Percentiles rank a stretch among this genome's conserved stretches.
Evolutionary conservation across 2,329 filamentous ascomycete species (phyloP).

Genomic region (Neopestalotiopsis clavispora): DNA sequence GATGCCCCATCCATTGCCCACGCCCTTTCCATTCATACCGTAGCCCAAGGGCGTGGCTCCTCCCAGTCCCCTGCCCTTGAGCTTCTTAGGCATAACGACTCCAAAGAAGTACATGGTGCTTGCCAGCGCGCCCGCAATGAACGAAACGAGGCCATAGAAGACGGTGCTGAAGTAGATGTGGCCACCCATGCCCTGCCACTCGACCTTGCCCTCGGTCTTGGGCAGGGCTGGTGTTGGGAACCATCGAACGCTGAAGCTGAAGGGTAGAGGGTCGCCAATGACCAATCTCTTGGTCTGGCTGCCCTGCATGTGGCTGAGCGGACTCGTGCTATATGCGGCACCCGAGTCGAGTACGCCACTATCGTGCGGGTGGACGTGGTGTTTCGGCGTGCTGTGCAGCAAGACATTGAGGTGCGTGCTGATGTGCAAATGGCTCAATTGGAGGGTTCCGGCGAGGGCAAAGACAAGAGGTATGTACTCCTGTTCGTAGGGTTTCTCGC

Average conservation of each 20-base stretch:
- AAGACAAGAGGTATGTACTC: conserved; percentile 86
- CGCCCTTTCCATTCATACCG: conserved; percentile 50
- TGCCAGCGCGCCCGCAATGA: conserved; percentile 58
- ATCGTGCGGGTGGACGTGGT: conserved; percentile 66
- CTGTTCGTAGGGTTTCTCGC: conserved; percentile 52
- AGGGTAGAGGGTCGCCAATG: conserved; percentile 82
- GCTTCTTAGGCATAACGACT: conserved; percentile 58
- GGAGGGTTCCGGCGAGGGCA: conserved; percentile 85
- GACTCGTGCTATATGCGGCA: conserved; percentile 83
- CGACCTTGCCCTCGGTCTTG: conserved; percentile 66
- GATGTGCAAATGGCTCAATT: conserved; percentile 88
- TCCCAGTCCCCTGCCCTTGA: conserved; percentile 56
- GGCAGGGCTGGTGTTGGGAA: conserved; percentile 77
- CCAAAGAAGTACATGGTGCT: conserved; percentile 66
- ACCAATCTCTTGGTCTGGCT: conserved; percentile 69
- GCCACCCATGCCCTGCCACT: conserved; percentile 69
- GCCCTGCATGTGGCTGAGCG: conserved; percentile 64
- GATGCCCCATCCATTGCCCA: conserved; percentile 66
- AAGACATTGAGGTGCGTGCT: conserved; percentile 89
- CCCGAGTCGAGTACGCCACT: conserved; percentile 86
- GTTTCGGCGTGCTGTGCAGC: conserved; percentile 71
- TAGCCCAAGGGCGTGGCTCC: conserved; percentile 64
- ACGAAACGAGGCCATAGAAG: conserved; percentile 65
- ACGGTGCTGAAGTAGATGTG: conserved; percentile 68
- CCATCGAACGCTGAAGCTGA: conserved; percentile 85